A percentile compares a stretch with the other conserved stretches of the same genome.
phyloP scores from a whole-genome alignment of 768 basidiomycete genomes.

The Leccinellum rugosiceps region DNA sequence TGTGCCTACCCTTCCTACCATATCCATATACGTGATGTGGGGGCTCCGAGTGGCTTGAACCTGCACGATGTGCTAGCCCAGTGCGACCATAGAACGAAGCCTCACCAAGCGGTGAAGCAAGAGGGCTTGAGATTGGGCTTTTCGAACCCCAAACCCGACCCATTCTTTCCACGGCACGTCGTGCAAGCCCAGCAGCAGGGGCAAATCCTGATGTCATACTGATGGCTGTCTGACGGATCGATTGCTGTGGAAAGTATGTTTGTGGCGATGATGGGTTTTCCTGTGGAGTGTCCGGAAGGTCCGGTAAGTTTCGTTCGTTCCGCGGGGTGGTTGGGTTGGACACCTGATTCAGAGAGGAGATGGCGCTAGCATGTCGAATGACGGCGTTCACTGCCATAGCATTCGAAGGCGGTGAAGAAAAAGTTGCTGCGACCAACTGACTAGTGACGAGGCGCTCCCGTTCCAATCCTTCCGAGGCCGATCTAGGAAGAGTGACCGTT shows the following conservation, averaged over 20 bases:
- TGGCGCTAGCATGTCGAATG: slow-evolving; percentile 17
- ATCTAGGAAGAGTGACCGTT: slow-evolving; percentile 26
- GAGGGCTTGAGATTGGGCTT: slow-evolving; percentile 35
- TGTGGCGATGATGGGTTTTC: slow-evolving; percentile 7
- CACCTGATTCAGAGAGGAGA: slow-evolving; percentile 20
- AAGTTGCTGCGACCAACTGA: slow-evolving; percentile 42
- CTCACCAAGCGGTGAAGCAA: slow-evolving; percentile 44
- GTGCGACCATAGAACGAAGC: slow-evolving; percentile 36
- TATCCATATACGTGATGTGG: slow-evolving; percentile 16
- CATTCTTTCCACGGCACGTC: slow-evolving; percentile 76
- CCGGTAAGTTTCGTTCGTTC: slow-evolving; percentile 29
- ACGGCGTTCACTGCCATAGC: slow-evolving; percentile 27
- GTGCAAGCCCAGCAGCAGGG: slow-evolving; percentile 72
- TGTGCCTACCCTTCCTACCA: slow-evolving; percentile 44
- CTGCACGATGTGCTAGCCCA: slow-evolving; percentile 36
- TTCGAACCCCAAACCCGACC: slow-evolving; percentile 59
- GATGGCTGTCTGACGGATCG: slow-evolving; percentile 62
- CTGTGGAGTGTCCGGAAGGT: slow-evolving; percentile 24
- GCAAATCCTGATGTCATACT: slow-evolving; percentile 68
- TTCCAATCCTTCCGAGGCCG: slow-evolving; percentile 31
- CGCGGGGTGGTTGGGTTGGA: slow-evolving; percentile 28
- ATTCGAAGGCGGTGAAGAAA: slow-evolving; percentile 27
- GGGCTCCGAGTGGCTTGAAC: slow-evolving; percentile 39
- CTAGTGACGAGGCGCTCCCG: slow-evolving; percentile 41
- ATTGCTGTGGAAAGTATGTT: slow-evolving; percentile 24